These are phyloP conservation scores for Camellia granthamiana DNA, from an alignment of 148 eudicot genomes.

Conservation along the genomic window DNA sequence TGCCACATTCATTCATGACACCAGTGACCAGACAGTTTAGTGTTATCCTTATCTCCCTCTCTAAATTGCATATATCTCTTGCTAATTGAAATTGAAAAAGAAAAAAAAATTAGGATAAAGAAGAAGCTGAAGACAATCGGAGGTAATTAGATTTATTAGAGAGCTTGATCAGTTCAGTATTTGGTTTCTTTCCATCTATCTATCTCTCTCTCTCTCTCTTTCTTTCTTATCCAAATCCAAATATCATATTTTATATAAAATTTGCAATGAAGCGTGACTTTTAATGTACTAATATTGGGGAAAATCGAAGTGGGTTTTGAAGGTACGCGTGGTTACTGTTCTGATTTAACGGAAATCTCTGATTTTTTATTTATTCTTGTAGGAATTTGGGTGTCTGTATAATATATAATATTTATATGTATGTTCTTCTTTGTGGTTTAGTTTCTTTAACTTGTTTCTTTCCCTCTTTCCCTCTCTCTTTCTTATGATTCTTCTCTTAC, in stretches of 20 bases:
- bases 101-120: not conserved
- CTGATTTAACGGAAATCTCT: not conserved
- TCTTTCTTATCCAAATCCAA: not conserved
- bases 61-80: not conserved
- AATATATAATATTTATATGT: not conserved
- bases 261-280: not conserved
- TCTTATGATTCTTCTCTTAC: constrained; percentile 5
- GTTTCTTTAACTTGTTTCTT: not conserved
- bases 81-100: not conserved
- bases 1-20: not conserved
- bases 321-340: constrained; percentile 3
- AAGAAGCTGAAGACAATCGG: not conserved
- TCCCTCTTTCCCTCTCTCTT: not conserved
- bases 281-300: not conserved
- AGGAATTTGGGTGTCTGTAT: too few species aligned
- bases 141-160: not conserved
- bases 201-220: too few species aligned
- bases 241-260: not conserved
- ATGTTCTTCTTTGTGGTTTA: not conserved
- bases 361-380: not conserved
- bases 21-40: not conserved
- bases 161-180: not conserved
- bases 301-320: not conserved
- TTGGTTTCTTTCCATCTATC: not conserved
- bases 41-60: not conserved